Conservation (phyloP, 441 rosid genomes). For the Daphne laureola region DNA sequence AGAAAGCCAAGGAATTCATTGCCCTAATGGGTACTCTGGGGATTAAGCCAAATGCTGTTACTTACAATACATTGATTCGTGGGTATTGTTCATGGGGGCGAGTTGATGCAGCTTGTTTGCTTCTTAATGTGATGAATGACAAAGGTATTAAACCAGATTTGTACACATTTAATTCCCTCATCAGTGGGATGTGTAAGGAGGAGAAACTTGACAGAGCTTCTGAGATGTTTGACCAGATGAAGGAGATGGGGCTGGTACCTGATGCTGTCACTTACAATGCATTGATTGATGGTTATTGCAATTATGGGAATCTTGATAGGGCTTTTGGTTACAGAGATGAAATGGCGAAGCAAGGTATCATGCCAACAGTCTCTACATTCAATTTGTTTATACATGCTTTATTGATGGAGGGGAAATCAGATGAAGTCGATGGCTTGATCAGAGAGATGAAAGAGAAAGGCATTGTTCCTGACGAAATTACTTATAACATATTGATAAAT, state of each 20-base stretch:
- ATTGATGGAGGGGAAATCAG: slow-evolving; percentile 59
- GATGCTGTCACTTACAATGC: slow-evolving; percentile 71
- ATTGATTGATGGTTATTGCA: slow-evolving; percentile 72
- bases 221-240: slow-evolving; percentile 47
- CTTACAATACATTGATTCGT: slow-evolving; percentile 72
- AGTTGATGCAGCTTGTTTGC: slow-evolving; percentile 54
- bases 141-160: slow-evolving; percentile 62
- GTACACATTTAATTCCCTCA: slow-evolving; percentile 62
- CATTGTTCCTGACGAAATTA: slow-evolving; percentile 51
- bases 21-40: slow-evolving; percentile 67
- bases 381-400: slow-evolving; percentile 75
- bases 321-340: slow-evolving; percentile 67
- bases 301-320: slow-evolving; percentile 48
- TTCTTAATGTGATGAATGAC: slow-evolving; percentile 51
- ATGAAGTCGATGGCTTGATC: slow-evolving; percentile 51
- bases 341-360: slow-evolving; percentile 60
- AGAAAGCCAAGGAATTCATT: slow-evolving; percentile 66
- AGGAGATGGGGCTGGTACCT: slow-evolving; percentile 52
- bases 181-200: slow-evolving; percentile 71
- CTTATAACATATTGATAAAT: slow-evolving; percentile 75
- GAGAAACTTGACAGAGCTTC: slow-evolving; percentile 61
- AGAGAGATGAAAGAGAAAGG: slow-evolving; percentile 61
- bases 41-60: slow-evolving; percentile 55
- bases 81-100: slow-evolving; percentile 66
- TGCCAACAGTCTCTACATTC: slow-evolving; percentile 67